Percentiles rank a stretch among this genome's conserved stretches.
Conservation (phyloP, 2,329 filamentous ascomycete species). For the Claviceps pazoutovae region DNA sequence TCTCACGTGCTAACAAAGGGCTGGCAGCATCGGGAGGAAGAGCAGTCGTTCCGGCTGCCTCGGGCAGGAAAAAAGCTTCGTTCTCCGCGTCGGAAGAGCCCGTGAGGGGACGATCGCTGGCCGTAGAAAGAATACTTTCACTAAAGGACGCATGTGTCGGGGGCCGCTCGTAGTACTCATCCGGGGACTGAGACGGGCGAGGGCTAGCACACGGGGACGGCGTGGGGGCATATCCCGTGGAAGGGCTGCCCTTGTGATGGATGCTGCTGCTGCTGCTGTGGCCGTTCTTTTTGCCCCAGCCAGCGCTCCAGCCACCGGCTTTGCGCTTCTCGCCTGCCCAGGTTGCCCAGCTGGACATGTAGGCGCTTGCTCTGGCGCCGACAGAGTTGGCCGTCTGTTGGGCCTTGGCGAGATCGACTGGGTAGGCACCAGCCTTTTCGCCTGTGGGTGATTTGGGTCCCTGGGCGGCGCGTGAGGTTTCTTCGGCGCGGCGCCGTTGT, state of each 20-base stretch:
- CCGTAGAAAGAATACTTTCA: slow-evolving; percentile 7
- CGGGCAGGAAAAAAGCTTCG: background rate
- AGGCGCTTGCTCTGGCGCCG: slow-evolving; percentile 44
- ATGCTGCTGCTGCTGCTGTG: background rate
- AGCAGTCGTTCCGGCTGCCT: background rate
- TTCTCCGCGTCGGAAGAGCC: background rate
- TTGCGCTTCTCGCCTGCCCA: slow-evolving; percentile 69
- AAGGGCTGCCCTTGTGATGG: slow-evolving; percentile 12
- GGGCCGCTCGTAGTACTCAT: slow-evolving; percentile 17
- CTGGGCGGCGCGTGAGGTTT: slow-evolving; percentile 16
- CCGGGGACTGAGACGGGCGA: slow-evolving; percentile 17
- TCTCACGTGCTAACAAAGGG: background rate
- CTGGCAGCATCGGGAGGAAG: too few relatives aligned
- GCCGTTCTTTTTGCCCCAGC: slow-evolving; percentile 22
- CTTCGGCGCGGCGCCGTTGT: slow-evolving; percentile 27
- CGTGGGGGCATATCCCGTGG: slow-evolving; percentile 16
- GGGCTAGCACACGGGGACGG: slow-evolving; percentile 22
- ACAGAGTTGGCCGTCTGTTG: slow-evolving; percentile 34
- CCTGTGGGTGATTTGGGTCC: slow-evolving; percentile 1
- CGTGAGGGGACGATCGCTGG: slow-evolving; percentile 3
- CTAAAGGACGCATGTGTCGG: slow-evolving; percentile 18
- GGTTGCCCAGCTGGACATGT: slow-evolving; percentile 53
- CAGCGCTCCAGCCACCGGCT: slow-evolving; percentile 28
- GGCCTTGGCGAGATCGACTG: slow-evolving; percentile 24
- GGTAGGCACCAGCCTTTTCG: slow-evolving; percentile 6